A percentile compares a stretch with the other conserved stretches of the same genome.
Evolutionary conservation across 2,329 filamentous ascomycete genomes (phyloP).

Genomic region (Fusarium sororula): DNA sequence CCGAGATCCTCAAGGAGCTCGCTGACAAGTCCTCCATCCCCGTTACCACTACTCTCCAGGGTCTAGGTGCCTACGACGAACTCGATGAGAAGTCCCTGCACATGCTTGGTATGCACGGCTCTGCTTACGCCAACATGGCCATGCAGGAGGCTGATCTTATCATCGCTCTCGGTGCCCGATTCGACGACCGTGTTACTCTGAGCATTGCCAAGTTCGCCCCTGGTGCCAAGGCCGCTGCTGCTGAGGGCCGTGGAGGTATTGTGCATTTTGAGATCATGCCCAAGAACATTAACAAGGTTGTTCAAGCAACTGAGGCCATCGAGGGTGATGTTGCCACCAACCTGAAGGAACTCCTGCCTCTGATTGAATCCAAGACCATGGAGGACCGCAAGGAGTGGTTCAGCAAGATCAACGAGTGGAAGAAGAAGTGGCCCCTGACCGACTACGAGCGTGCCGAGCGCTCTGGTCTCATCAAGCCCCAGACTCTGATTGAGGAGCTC

Average conservation of each 20-base stretch:
- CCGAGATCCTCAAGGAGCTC: conserved; percentile 83
- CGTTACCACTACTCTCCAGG: conserved; percentile 95
- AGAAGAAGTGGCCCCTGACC: conserved; percentile 85
- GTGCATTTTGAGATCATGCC: conserved; percentile 98
- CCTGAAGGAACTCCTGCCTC: conserved; percentile 77
- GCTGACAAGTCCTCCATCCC: conserved; percentile 90
- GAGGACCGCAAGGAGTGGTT: conserved; percentile 85
- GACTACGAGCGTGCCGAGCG: conserved; percentile 82
- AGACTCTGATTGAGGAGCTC: conserved; percentile 89
- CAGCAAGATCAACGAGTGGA: conserved; percentile 88
- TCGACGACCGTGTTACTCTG: conserved; percentile 93
- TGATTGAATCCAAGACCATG: conserved; percentile 69
- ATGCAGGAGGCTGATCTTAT: conserved; percentile 98
- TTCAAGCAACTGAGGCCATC: conserved; percentile 94
- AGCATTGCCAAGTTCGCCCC: conserved; percentile 89
- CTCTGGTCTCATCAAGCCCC: conserved; percentile 89
- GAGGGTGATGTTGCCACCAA: conserved; percentile 91
- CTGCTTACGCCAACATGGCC: conserved; percentile 96
- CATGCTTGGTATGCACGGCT: conserved; percentile 99
- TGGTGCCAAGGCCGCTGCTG: conserved; percentile 82
- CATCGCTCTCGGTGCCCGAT: conserved; percentile 90
- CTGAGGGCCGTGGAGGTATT: conserved; percentile 89
- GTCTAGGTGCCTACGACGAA: conserved; percentile 91
- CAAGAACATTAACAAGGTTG: conserved; percentile 99
- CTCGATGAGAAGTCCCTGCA: conserved; percentile 92